Evolutionary conservation across 163 green algal species (phyloP).

Genomic region (Scenedesmus sp.): DNA sequence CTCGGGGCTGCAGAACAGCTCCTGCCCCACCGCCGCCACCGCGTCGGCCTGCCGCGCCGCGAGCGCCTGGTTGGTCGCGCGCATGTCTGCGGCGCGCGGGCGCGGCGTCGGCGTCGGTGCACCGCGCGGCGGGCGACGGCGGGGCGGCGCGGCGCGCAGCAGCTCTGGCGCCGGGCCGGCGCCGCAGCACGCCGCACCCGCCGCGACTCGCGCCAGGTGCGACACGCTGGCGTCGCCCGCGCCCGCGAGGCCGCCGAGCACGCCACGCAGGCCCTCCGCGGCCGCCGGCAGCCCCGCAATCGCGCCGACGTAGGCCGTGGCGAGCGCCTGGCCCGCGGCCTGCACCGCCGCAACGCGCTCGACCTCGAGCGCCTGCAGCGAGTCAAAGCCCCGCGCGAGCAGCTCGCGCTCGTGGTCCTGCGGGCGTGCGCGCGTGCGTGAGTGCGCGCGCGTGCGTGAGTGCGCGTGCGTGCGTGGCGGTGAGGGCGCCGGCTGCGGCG

Average conservation of each 20-base stretch:
- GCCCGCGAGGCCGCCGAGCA: background rate
- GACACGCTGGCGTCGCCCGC: background rate
- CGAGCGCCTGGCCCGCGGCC: slow-evolving; percentile 21
- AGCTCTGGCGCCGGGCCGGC: background rate
- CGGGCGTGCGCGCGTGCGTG: background rate
- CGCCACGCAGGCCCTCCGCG: slow-evolving; percentile 1
- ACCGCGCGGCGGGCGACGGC: too few relatives aligned
- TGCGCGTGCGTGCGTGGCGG: too few relatives aligned
- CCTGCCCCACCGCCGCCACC: slow-evolving; percentile 59
- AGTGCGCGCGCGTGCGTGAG: too few relatives aligned
- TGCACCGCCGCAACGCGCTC: slow-evolving; percentile 52
- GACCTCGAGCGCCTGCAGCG: slow-evolving; percentile 64
- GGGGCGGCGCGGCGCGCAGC: background rate
- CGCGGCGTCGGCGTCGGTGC: too few relatives aligned
- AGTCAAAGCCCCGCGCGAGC: slow-evolving; percentile 55
- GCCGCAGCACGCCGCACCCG: background rate
- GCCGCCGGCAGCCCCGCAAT: slow-evolving; percentile 19
- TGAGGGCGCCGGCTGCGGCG: background rate
- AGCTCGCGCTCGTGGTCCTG: slow-evolving; percentile 62
- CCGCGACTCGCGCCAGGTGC: too few relatives aligned
- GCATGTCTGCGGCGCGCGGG: slow-evolving; percentile 2
- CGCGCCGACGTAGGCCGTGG: slow-evolving; percentile 6
- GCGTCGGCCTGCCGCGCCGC: slow-evolving; percentile 64
- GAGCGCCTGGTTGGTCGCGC: slow-evolving; percentile 41
- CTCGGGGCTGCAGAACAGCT: slow-evolving; percentile 82